Evolutionary conservation across 2,329 filamentous ascomycete species (phyloP).

Genomic region (Dendrostoma leiphaemia): DNA sequence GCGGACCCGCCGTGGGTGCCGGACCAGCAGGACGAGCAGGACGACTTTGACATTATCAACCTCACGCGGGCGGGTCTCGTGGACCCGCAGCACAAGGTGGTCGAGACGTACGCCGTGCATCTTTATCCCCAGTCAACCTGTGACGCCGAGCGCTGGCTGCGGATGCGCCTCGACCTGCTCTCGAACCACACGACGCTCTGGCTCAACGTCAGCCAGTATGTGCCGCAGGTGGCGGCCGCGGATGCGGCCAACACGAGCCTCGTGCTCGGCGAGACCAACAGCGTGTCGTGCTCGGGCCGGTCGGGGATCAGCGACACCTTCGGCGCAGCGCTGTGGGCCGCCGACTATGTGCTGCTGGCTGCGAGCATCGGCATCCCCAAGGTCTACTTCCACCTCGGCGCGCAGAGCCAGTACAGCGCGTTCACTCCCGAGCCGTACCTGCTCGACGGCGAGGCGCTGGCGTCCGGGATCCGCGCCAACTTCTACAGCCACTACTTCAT

Average conservation of each 20-base stretch:
- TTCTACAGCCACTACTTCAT: slow-evolving; percentile 36
- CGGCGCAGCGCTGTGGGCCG: slow-evolving; percentile 47
- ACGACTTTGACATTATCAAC: slow-evolving; percentile 34
- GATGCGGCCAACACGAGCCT: slow-evolving; percentile 33
- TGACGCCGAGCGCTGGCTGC: slow-evolving; percentile 27
- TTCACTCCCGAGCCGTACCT: slow-evolving; percentile 24
- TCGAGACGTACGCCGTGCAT: slow-evolving; percentile 27
- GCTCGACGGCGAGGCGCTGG: slow-evolving; percentile 30
- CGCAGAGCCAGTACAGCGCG: slow-evolving; percentile 15
- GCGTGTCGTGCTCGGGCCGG: slow-evolving; percentile 35
- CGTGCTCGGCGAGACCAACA: slow-evolving; percentile 48
- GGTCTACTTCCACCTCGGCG: slow-evolving; percentile 40
- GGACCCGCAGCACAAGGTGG: slow-evolving; percentile 18
- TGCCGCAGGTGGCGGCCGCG: slow-evolving; percentile 24
- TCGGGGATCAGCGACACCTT: slow-evolving; percentile 44
- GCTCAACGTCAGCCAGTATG: slow-evolving; percentile 30
- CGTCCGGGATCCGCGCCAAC: slow-evolving; percentile 27
- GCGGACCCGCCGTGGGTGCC: slow-evolving; percentile 34
- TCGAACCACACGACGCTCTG: slow-evolving; percentile 27
- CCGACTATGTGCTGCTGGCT: slow-evolving; percentile 41
- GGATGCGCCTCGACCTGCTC: slow-evolving; percentile 31
- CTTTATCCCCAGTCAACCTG: slow-evolving; percentile 33
- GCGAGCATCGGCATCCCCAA: slow-evolving; percentile 33
- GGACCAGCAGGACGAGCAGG: slow-evolving; percentile 34
- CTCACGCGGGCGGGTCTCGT: slow-evolving; percentile 24